Percentiles rank a stretch among this genome's conserved stretches.
Conservation (phyloP, 371 early-diverging fungal genomes). For the Haplosporangium sp. region DNA sequence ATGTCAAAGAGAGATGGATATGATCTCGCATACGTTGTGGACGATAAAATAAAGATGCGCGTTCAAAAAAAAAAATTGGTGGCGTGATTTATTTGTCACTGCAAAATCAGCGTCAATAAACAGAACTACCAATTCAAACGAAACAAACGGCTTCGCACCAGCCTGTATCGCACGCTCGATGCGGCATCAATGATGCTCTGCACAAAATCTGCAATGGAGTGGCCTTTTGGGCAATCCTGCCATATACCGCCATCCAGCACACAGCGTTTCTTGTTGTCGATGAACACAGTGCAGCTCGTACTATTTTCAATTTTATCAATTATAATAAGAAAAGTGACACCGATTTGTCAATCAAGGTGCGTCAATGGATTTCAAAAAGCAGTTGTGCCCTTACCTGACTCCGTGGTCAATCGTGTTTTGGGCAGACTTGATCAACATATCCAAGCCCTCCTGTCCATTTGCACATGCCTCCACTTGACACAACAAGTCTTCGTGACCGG, state of each 20-base stretch:
- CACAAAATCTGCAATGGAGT: conserved; percentile 48
- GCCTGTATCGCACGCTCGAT: neutral
- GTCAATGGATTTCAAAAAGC: neutral
- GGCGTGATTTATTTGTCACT: too few species aligned
- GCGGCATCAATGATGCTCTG: conserved; percentile 49
- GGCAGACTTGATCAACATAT: conserved; percentile 31
- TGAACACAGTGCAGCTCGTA: conserved; percentile 64
- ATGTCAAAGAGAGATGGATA: neutral
- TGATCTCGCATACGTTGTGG: neutral
- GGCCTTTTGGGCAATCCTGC: conserved; percentile 58
- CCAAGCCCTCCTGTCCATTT: conserved; percentile 27
- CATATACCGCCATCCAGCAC: conserved; percentile 60
- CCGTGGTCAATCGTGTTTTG: conserved; percentile 38
- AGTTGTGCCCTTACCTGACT: conserved; percentile 46
- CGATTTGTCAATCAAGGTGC: neutral
- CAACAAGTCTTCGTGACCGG: neutral
- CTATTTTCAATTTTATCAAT: conserved; percentile 11
- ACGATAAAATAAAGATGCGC: too few species aligned
- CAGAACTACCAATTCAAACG: neutral
- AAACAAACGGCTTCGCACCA: conserved; percentile 8
- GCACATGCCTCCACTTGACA: conserved; percentile 18
- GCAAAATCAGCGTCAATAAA: too few species aligned
- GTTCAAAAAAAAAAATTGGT: too few species aligned
- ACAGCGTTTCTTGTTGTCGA: conserved; percentile 60
- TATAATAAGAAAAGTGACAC: neutral